Conservation (phyloP, 2,329 filamentous ascomycete species). For the Venturia nashicola region DNA sequence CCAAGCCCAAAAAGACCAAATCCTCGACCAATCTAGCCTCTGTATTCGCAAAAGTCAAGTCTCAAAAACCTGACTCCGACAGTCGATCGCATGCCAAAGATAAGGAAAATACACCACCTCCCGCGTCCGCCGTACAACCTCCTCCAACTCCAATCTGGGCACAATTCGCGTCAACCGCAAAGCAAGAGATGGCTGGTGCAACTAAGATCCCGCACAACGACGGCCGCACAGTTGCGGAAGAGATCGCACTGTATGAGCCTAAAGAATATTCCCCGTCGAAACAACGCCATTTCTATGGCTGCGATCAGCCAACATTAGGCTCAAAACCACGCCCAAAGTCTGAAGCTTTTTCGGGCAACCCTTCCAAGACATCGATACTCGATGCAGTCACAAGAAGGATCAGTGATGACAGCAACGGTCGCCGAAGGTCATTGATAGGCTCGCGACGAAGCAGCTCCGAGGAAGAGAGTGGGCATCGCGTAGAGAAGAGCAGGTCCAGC, state of each 20-base stretch:
- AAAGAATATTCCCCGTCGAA: conserved; percentile 47
- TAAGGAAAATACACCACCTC: conserved; percentile 71
- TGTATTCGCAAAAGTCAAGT: conserved; percentile 63
- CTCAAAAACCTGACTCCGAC: conserved; percentile 49
- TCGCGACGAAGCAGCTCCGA: neutral
- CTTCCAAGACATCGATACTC: conserved; percentile 28
- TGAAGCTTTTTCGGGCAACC: conserved; percentile 30
- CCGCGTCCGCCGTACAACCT: conserved; percentile 30
- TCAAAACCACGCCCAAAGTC: conserved; percentile 36
- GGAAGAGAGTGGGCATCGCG: neutral
- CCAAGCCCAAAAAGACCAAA: conserved; percentile 57
- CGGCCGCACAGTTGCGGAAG: conserved; percentile 34
- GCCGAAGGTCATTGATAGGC: neutral
- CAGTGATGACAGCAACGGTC: conserved; percentile 16
- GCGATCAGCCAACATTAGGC: conserved; percentile 29
- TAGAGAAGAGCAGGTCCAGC: neutral
- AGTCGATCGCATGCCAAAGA: conserved; percentile 44
- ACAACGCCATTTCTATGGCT: conserved; percentile 48
- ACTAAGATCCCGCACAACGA: conserved; percentile 30
- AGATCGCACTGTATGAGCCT: conserved; percentile 47
- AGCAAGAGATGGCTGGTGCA: conserved; percentile 20
- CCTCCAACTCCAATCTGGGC: conserved; percentile 64
- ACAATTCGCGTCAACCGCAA: conserved; percentile 45
- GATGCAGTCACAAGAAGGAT: conserved; percentile 27
- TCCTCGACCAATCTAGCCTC: conserved; percentile 72